Base-by-base conservation (phyloP, 2,329 filamentous ascomycete species). In the Xylaria digitata region DNA sequence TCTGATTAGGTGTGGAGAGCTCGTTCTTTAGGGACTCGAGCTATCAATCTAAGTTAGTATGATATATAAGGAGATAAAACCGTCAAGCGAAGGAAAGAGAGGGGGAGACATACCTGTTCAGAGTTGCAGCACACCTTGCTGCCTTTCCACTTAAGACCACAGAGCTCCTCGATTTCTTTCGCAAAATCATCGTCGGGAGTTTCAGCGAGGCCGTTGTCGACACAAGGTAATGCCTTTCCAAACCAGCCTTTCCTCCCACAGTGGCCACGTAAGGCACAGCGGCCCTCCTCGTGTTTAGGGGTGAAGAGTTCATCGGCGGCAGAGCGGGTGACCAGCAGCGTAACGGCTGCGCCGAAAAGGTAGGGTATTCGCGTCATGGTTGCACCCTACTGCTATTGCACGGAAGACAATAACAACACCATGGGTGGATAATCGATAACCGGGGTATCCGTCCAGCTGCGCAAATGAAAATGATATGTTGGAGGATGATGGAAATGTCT, bases 201-300 rank as follows among this genome's bases (percentile, higher is more conserved):
- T 70, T 89, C 84, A 42, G 96, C 96, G 42, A 90, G 83, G 3
- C 86, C 94, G 78, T 99, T 99, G 81, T 99, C 95, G 15, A 94
- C 89, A 77, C 96, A 99, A 3, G 96, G 96, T 67, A 98, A 84
- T 72, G 97, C 89, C 65, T 93, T 91, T 63, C 94, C 93, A 75
- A 98, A 98, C 78, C 96, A 91, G 70, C 91, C 90, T 80, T 95
- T 90, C 79, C 94, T 94, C 54, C 96, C 96, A 78, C 96, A 99
- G 70, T 96, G 91, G 7, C 94, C 94, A 56, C 95, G 89, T 69
- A 98, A 93, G 0, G 95, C 93, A 80, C 95, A 98, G 71, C 95
- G 87, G 46, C 95, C 95, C 56, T 90, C 84, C 80, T 97, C 94
- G 74, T 97, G 95, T 71, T 89, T 92, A 1, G 85, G 83, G 0